A percentile compares a stretch with the other conserved stretches of the same genome.
Evolutionary conservation across 2,329 filamentous ascomycete genomes (phyloP).

Genomic region (Incumbomyces lentus): DNA sequence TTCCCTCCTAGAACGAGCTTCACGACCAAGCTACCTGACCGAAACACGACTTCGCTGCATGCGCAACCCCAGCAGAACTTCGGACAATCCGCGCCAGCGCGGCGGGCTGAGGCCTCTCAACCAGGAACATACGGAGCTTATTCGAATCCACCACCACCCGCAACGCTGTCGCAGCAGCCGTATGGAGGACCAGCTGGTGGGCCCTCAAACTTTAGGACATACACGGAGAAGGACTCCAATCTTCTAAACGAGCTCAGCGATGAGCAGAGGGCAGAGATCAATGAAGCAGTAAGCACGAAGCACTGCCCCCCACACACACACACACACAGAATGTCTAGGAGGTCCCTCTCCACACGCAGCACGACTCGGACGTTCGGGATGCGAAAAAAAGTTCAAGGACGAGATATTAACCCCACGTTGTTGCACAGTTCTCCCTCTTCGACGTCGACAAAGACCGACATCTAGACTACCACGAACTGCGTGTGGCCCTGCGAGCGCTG

Average conservation of each 20-base stretch:
- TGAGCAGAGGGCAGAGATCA: constrained; percentile 86
- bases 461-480: constrained; percentile 97
- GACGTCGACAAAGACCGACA: constrained; percentile 90
- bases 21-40: constrained; percentile 44
- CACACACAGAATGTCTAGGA: not conserved
- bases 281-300: constrained; percentile 69
- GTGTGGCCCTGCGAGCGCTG: constrained; percentile 88
- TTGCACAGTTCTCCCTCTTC: constrained; percentile 73
- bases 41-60: constrained; percentile 23
- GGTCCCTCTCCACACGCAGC: too few relatives aligned
- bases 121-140: not conserved
- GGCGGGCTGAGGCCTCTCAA: constrained; percentile 2
- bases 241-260: constrained; percentile 57
- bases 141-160: constrained; percentile 7
- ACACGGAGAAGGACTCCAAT: constrained; percentile 37
- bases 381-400: not conserved
- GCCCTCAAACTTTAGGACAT: constrained; percentile 27
- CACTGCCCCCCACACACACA: constrained; percentile 14
- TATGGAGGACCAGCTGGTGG: constrained; percentile 34
- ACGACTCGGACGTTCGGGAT: constrained; percentile 1
- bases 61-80: constrained; percentile 25
- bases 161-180: constrained; percentile 31
- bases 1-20: constrained; percentile 47
- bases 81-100: constrained; percentile 26
- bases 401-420: not conserved